Base-by-base conservation (phyloP, 352 stramenopile species). In the Phytophthora colocasiae region DNA sequence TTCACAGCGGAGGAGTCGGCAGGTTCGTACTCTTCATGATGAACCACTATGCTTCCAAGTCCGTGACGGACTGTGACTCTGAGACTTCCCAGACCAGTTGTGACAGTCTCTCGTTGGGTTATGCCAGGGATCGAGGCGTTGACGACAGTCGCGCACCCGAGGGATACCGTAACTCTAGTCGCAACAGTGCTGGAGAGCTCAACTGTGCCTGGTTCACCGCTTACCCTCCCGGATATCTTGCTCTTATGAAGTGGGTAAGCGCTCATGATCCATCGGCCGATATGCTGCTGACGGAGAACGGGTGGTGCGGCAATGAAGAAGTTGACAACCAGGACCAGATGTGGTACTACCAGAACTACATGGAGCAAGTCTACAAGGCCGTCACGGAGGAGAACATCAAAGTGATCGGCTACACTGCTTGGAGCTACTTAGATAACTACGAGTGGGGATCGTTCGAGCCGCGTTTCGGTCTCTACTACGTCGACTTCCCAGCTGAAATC, bases 211-310 rank as follows among this genome's bases (percentile, higher is more conserved):
- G 52, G 66, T 85, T 85, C 58, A 80, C 66, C 26, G 81, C 68
- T 3, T 88, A 85, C 46, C 38, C 38, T 22, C 38, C 71, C 46
- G 81, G 78, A 15, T 90, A 90, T 40, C 50, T 90, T 1, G 31
- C 31, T 36, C 31, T 36, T 36, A 36, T 36, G 31, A 36, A 36
- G 31, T 36, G 31, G 31, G 31, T 36, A 10, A 36, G 31, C 31
- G 31, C 31, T 36, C 31, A 36, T 14, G 31, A 36, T 12, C 31
- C 31, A 36, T 36, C 43, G 15, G 71, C 75, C 3, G 58, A 78
- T 6, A 84, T 86, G 15, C 24, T 87, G 19, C 54, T 89, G 7
- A 85, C 77, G 0, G 77, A 89, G 66, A 89, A 89, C 47, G 80
- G 80, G 2, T 89, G 75, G 75, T 89, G 80, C 29, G 80, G 80